phyloP scores from a whole-genome alignment of 176 grass and related monocot genomes.

The Oryza officinalis region DNA sequence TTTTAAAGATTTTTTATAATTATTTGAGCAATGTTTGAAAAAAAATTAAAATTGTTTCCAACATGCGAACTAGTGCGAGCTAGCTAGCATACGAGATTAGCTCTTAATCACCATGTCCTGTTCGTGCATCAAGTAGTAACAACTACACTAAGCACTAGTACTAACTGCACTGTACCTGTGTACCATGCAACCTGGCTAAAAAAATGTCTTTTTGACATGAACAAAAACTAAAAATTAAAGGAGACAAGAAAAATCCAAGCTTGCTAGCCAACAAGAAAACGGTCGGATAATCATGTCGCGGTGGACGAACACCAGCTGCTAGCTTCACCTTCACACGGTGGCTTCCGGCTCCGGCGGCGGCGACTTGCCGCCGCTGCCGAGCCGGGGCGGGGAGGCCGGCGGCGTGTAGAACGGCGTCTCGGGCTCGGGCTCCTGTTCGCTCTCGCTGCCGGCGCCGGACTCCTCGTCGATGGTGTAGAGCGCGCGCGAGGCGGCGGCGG shows the following conservation, averaged over 20 bases:
- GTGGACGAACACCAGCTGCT: background rate
- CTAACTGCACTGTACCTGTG: too few relatives aligned
- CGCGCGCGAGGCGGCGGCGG: slow-evolving; percentile 5
- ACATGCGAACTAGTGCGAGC: too few relatives aligned
- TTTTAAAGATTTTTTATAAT: too few relatives aligned
- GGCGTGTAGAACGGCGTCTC: slow-evolving; percentile 60
- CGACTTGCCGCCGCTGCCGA: too few relatives aligned
- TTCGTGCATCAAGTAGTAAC: too few relatives aligned
- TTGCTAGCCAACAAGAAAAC: background rate
- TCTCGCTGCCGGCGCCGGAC: background rate
- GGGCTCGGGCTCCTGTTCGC: background rate
- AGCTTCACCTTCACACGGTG: background rate
- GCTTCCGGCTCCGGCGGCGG: background rate
- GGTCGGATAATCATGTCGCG: background rate
- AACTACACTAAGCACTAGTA: too few relatives aligned
- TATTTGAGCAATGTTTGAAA: too few relatives aligned
- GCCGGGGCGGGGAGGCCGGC: slow-evolving; percentile 24
- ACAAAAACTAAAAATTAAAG: background rate
- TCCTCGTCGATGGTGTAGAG: slow-evolving; percentile 57
- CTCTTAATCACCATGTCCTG: too few relatives aligned
- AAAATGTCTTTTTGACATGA: background rate
- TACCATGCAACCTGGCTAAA: background rate
- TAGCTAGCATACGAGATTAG: too few relatives aligned
- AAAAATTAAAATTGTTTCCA: too few relatives aligned
- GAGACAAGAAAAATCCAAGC: background rate